Base-by-base conservation (phyloP, 495 filamentous ascomycete species). In the Talaromyces trachyspermus region DNA sequence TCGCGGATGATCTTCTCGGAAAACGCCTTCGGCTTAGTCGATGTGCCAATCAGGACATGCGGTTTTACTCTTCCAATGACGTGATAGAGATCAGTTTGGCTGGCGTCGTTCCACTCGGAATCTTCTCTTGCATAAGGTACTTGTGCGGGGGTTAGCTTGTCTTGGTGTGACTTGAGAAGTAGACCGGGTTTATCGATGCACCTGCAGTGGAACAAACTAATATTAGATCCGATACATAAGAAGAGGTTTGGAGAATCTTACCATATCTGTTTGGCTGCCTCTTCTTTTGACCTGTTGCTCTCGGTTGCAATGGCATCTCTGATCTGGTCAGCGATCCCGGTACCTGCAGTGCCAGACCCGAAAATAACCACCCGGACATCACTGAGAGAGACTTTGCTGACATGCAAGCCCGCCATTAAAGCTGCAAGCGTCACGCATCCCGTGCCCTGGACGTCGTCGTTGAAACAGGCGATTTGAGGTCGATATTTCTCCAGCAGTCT, bases 391-490 rank as follows among this genome's bases (percentile, higher is more conserved):
- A 84, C 60, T 4, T 83, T 75, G 43, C 75, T 78, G 14, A 94
- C 78, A 44, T 87, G 75, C 10, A 88, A 63, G 2, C 73, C 87
- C 1, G 86, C 77, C 63, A 86, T 78, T 49, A 95, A 82, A 0
- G 83, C 88, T 0, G 88, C 89, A 3, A 95, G 68, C 0, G 89
- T 94, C 2, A 95, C 87, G 27, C 84, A 87, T 0, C 89, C 89
- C 1, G 89, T 95, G 2, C 89, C 89, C 59, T 95, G 89, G 1
- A 95, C 82, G 63, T 95, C 89, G 44, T 95, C 89, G 50, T 95
- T 95, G 72, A 95, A 92, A 60, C 88, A 95, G 0, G 89, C 70
- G 5, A 94, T 80, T 17, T 83, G 49, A 0, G 80, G 68, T 4
- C 79, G 70, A 53, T 88, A 94, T 26, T 76, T 80, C 47, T 95